A percentile compares a stretch with the other conserved stretches of the same genome.
These are phyloP conservation scores for Amanita rimosa DNA, from an alignment of 768 basidiomycete species.

Conservation along the genomic window DNA sequence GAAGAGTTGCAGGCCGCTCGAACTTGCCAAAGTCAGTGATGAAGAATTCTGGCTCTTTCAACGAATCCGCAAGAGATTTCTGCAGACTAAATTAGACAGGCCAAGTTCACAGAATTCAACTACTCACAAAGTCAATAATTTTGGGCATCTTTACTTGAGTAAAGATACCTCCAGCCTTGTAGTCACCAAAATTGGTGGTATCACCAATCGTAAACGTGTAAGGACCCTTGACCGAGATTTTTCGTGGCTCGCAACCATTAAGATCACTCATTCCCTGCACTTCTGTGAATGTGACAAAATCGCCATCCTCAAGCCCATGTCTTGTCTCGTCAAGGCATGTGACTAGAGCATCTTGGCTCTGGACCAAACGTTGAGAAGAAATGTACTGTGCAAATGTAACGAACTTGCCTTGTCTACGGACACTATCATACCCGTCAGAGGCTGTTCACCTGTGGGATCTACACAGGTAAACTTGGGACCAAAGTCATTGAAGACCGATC, in stretches of 20 bases:
- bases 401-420: constrained; percentile 69
- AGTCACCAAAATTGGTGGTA: constrained; percentile 65
- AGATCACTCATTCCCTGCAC: constrained; percentile 91
- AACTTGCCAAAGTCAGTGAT: constrained; percentile 97
- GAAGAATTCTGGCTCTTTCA: constrained; percentile 75
- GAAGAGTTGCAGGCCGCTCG: constrained; percentile 82
- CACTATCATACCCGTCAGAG: constrained; percentile 90
- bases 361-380: not conserved
- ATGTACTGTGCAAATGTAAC: not conserved
- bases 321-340: constrained; percentile 95
- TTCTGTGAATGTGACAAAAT: constrained; percentile 94
- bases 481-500: constrained; percentile 94
- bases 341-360: constrained; percentile 87
- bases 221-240: constrained; percentile 89
- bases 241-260: constrained; percentile 86
- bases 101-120: not conserved
- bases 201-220: constrained; percentile 97
- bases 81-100: constrained; percentile 18
- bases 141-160: constrained; percentile 99
- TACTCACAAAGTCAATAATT: constrained; percentile 79
- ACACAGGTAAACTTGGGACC: constrained; percentile 91
- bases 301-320: constrained; percentile 97
- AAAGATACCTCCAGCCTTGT: constrained; percentile 86
- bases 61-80: constrained; percentile 90
- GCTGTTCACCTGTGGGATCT: constrained; percentile 96